Conservation (phyloP, 441 rosid genomes). For the Pelargonium citronellum region DNA sequence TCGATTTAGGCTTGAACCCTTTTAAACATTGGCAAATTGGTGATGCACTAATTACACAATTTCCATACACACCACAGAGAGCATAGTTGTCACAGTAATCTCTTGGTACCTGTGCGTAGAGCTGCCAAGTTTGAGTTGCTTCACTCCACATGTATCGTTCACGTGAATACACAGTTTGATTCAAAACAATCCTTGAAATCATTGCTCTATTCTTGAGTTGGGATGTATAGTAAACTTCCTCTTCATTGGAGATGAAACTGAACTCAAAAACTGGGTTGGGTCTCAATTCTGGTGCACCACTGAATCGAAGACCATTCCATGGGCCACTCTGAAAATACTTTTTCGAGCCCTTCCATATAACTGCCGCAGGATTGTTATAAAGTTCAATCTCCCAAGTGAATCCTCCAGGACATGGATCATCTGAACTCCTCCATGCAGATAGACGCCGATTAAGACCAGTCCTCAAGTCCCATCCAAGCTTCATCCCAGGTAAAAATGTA, state of each 20-base stretch:
- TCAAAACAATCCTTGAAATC: background rate
- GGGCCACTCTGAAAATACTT: conserved; percentile 11
- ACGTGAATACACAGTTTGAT: background rate
- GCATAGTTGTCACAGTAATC: background rate
- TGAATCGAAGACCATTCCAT: background rate
- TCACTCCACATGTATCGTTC: background rate
- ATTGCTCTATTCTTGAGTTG: background rate
- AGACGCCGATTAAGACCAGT: conserved; percentile 2
- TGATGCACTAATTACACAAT: too few relatives aligned
- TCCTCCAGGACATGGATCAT: conserved; percentile 22
- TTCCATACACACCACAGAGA: background rate
- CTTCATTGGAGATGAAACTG: background rate
- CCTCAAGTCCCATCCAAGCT: conserved; percentile 9
- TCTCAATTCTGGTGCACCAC: background rate
- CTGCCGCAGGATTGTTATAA: background rate
- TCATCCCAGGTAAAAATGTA: conserved; percentile 24
- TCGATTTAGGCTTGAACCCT: background rate
- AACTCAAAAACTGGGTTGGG: background rate
- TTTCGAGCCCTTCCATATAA: background rate
- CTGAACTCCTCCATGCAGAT: conserved; percentile 18
- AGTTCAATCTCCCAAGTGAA: background rate
- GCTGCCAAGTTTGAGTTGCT: background rate
- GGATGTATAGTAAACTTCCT: background rate
- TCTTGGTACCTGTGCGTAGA: background rate
- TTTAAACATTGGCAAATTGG: conserved; percentile 5